Percentiles rank a stretch among this genome's conserved stretches.
These are phyloP conservation scores for Trichoderma asperellum DNA, from an alignment of 2,329 filamentous ascomycete species.

Conservation along the genomic window DNA sequence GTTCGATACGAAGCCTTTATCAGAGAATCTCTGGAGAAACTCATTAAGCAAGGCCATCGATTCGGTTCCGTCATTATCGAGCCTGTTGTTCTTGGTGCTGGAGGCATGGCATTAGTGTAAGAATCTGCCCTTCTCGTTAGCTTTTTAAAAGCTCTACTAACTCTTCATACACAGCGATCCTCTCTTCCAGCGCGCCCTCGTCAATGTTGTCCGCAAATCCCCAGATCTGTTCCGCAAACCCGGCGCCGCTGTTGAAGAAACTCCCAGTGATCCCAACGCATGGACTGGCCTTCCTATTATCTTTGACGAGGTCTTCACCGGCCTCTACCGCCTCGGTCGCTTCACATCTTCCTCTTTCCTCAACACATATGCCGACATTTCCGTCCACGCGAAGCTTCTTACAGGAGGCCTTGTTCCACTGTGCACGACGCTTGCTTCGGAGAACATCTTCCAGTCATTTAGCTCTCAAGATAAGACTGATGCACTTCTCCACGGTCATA, in stretches of 20 bases:
- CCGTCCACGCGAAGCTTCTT: conserved; percentile 80
- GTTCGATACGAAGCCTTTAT: conserved; percentile 66
- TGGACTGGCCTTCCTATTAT: conserved; percentile 80
- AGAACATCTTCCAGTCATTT: conserved; percentile 74
- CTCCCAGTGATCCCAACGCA: conserved; percentile 35
- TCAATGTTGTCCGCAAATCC: conserved; percentile 66
- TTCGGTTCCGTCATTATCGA: conserved; percentile 82
- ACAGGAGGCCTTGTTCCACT: conserved; percentile 81
- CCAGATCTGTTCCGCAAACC: conserved; percentile 56
- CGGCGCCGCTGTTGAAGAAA: conserved; percentile 14
- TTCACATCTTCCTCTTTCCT: conserved; percentile 73
- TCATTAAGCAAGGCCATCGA: conserved; percentile 61
- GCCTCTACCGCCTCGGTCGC: conserved; percentile 78
- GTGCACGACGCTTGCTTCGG: conserved; percentile 73
- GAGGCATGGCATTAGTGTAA: conserved; percentile 80
- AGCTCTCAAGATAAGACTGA: conserved; percentile 73
- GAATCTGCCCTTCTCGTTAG: conserved; percentile 37
- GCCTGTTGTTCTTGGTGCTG: conserved; percentile 78
- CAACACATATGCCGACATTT: conserved; percentile 69
- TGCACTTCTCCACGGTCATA: conserved; percentile 81
- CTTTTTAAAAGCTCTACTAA: conserved; percentile 27
- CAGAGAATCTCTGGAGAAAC: conserved; percentile 52
- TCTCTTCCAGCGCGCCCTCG: conserved; percentile 75
- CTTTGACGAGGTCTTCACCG: conserved; percentile 88
- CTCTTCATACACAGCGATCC: conserved; percentile 61